Base-by-base conservation (phyloP, 2,329 filamentous ascomycete genomes). In the Pseudogymnoascus sp. region DNA sequence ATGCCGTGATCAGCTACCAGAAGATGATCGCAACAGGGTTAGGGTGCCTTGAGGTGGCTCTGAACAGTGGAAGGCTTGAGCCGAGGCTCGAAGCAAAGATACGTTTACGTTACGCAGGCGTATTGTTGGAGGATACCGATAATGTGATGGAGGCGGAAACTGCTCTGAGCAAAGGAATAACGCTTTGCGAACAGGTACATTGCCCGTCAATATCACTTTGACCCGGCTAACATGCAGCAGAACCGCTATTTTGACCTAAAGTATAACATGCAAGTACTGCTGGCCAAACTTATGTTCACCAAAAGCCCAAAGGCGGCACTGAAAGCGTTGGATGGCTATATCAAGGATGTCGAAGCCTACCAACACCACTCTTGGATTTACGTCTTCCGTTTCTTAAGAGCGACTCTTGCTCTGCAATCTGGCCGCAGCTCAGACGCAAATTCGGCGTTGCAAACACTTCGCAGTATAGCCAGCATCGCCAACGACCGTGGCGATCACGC, bases 231-330 rank as follows among this genome's bases (percentile, higher is more conserved):
- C 70, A 65, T 37, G 35, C 24, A 53, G 24, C 69, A 85, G 77
- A 82, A 84, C 65, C 80, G 82, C 56, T 81, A 86, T 65, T 70
- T 76, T 26, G 89, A 93, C 68, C 75, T 92, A 40, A 91, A 90
- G 72, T 91, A 91, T 74, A 85, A 85, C 66, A 90, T 91, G 82
- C 84, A 90, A 67, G 90, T 91, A 71, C 77, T 91, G 14, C 83
- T 89, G 64, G 81, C 87, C 59, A 87, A 89, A 68, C 82, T 89
- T 1, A 78, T 90, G 63, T 90, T 88, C 68, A 86, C 88, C 69
- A 83, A 85, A 43, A 91, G 85, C 66, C 84, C 84, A 61, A 90
- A 89, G 69, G 89, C 89, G 1, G 88, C 89, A 0, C 78, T 92
- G 69, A 92, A 89, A 66, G 82, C 86, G 0, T 77, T 91, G 14